Percentiles rank a stretch among this genome's conserved stretches.
phyloP scores from a whole-genome alignment of 176 grass and related monocot genomes.

The Eleusine coracana region DNA sequence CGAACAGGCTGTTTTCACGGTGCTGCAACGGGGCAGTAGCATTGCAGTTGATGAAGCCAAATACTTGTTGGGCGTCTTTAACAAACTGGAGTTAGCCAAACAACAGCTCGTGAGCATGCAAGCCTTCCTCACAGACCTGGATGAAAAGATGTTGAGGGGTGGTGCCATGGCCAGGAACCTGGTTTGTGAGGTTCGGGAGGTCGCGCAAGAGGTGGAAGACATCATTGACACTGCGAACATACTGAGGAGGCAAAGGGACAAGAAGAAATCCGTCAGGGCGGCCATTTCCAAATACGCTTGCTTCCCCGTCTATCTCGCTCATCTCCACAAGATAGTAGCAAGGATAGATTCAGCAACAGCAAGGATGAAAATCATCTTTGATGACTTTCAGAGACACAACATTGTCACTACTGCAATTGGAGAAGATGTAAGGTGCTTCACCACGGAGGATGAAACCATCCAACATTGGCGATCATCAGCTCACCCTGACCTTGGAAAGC shows the following conservation, averaged over 20 bases:
- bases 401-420: background rate
- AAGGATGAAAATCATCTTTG: background rate
- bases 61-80: background rate
- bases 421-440: background rate
- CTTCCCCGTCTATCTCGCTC: background rate
- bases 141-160: background rate
- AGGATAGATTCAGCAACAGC: background rate
- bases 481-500: background rate
- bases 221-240: background rate
- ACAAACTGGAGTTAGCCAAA: background rate
- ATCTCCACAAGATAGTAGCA: background rate
- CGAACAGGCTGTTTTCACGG: too few species aligned
- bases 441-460: background rate
- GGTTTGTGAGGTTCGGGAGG: background rate
- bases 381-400: background rate
- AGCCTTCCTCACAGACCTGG: background rate
- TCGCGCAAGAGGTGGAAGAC: background rate
- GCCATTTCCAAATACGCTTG: slow-evolving; percentile 5
- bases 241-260: background rate
- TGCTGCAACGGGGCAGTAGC: too few species aligned
- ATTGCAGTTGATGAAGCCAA: too few species aligned
- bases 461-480: background rate
- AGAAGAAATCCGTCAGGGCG: background rate
- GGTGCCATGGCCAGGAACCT: background rate
- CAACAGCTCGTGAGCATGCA: background rate